Evolutionary conservation across 345 rosid genomes (phyloP).

Genomic region (Populus simonii): DNA sequence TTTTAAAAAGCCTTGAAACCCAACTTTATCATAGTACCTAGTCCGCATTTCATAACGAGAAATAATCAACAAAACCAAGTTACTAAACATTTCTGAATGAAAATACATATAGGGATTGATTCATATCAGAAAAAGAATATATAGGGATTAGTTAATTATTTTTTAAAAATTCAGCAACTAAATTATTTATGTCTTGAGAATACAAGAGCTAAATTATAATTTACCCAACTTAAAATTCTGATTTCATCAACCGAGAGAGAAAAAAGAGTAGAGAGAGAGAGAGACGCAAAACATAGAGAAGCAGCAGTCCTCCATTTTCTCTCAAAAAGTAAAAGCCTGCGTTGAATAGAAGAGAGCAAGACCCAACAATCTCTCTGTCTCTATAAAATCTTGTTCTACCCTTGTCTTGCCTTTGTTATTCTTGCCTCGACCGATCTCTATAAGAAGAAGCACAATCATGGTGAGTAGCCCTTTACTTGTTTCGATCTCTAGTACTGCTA

Average conservation of each 20-base stretch:
- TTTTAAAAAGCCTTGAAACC: too few species aligned
- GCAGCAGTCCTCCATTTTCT: neutral
- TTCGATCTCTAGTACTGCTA: neutral
- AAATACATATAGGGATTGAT: too few species aligned
- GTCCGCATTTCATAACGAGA: too few species aligned
- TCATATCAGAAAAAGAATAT: too few species aligned
- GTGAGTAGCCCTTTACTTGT: neutral
- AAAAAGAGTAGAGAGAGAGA: neutral
- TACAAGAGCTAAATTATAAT: neutral
- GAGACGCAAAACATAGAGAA: neutral
- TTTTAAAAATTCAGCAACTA: neutral
- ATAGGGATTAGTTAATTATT: neutral
- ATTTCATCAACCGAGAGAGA: neutral
- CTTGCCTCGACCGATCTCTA: neutral
- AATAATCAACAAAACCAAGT: too few species aligned
- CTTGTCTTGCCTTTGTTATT: neutral
- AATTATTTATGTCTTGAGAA: neutral
- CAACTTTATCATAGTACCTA: too few species aligned
- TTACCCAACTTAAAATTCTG: neutral
- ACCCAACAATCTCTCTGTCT: neutral
- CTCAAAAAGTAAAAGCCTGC: neutral
- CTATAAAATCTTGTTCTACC: neutral
- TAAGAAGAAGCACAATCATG: neutral
- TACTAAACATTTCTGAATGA: too few species aligned
- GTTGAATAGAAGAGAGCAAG: neutral